These are phyloP conservation scores for Sechiopsis laciniata DNA, from an alignment of 306 rosid species.

Conservation along the genomic window DNA sequence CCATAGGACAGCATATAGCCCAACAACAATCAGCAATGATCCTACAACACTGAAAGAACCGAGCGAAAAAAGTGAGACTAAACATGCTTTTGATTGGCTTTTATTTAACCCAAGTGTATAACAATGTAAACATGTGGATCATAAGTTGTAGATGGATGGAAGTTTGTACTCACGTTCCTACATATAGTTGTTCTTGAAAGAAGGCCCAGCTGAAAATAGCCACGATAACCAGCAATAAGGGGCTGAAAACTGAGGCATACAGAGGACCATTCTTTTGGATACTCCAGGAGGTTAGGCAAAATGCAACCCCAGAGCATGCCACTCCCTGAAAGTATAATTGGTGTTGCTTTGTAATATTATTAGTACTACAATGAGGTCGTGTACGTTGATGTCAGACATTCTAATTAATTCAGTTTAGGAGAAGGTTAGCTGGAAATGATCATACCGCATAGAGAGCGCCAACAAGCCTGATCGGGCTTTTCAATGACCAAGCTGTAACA, in stretches of 20 bases:
- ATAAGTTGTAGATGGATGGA: neutral
- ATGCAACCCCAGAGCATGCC: conserved; percentile 46
- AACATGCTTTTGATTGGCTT: conserved; percentile 6
- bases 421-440: neutral
- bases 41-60: conserved; percentile 43
- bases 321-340: conserved; percentile 44
- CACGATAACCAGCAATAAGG: conserved; percentile 50
- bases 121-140: neutral
- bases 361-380: no score
- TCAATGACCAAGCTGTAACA: conserved; percentile 53
- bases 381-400: neutral
- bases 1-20: conserved; percentile 73
- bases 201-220: conserved; percentile 65
- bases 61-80: neutral
- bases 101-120: neutral
- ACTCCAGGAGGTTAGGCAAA: conserved; percentile 54
- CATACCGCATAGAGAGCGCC: conserved; percentile 58
- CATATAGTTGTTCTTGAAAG: conserved; percentile 52
- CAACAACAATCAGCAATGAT: conserved; percentile 50
- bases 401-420: neutral
- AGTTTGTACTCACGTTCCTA: conserved; percentile 58
- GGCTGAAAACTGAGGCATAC: conserved; percentile 64
- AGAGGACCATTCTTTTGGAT: conserved; percentile 70
- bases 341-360: no score
- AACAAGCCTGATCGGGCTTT: conserved; percentile 34